Evolutionary conservation across 2,329 filamentous ascomycete species (phyloP).

Genomic region (Microcyclosporella mali): DNA sequence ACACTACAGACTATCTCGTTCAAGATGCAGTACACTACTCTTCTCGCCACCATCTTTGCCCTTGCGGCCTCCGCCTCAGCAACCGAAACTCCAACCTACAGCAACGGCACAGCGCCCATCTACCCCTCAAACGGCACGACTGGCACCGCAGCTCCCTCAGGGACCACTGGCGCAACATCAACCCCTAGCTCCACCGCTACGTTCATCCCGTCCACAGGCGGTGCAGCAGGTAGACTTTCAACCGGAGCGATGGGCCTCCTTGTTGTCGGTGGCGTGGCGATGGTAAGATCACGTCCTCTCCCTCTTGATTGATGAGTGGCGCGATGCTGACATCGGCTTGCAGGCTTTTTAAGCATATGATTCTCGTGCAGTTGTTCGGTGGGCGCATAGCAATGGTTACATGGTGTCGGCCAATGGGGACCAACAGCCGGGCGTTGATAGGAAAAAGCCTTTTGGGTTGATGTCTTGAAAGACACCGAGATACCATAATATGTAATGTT

Average conservation of each 20-base stretch:
- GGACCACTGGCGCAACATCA: conserved; percentile 4
- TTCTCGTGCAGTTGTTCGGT: no score
- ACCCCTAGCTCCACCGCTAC: neutral
- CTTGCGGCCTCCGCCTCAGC: conserved; percentile 6
- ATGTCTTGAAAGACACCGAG: no score
- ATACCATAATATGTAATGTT: no score
- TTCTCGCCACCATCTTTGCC: neutral
- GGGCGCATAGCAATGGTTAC: no score
- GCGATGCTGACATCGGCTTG: no score
- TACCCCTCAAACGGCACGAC: conserved; percentile 4
- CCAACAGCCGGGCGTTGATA: no score
- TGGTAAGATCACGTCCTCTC: conserved; percentile 2
- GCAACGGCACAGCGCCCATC: conserved; percentile 1
- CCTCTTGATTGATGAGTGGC: no score
- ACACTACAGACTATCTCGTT: neutral
- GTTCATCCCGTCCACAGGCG: conserved; percentile 2
- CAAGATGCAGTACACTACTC: neutral
- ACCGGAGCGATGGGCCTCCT: conserved; percentile 7
- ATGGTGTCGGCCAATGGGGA: no score
- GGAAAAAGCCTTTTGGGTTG: no score
- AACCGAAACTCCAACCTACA: conserved; percentile 1
- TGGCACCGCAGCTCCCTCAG: conserved; percentile 3
- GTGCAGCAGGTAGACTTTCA: conserved; percentile 5
- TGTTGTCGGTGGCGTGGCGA: conserved; percentile 9
- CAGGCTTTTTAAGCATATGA: no score